Base-by-base conservation (phyloP, 2,329 filamentous ascomycete genomes). In the Chaetomium globosum region DNA sequence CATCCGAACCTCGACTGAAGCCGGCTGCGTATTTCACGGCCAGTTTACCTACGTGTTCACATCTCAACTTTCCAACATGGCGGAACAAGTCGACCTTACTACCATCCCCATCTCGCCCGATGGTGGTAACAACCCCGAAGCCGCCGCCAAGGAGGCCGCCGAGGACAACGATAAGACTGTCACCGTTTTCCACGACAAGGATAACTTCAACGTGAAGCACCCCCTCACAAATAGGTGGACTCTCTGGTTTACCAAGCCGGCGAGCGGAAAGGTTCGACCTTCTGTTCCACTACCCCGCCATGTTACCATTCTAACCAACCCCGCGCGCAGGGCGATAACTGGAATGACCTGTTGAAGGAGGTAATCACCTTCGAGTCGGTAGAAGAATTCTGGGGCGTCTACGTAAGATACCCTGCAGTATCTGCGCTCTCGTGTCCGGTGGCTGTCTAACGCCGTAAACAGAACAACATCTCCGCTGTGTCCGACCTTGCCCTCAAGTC, bases 161-260 rank as follows among this genome's bases (percentile, higher is more conserved):
- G 74, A 75, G 39, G 39, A 43, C 62, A 82, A 83, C 70, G 79
- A 79, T 70, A 89, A 93, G 76, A 83, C 90, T 59, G 85, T 97
- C 74, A 99, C 95, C 55, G 94, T 99, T 73, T 99, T 99, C 83
- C 93, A 99, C 78, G 93, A 98, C 81, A 90, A 95, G 73, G 91
- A 97, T 71, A 97, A 99, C 85, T 99, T 99, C 87, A 99, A 96
- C 74, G 95, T 99, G 80, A 99, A 98, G 86, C 95, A 99, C 79
- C 94, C 93, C 71, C 86, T 99, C 67, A 93, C 96, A 86, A 91
- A 97, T 84, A 90, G 91, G 77, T 99, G 95, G 95, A 98, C 95
- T 66, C 84, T 99, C 64, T 99, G 96, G 96, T 99, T 98, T 84
- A 98, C 94, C 75, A 98, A 98, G 86, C 94, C 95, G 61, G 91